Percentiles rank a stretch among this genome's conserved stretches.
These are phyloP conservation scores for Neurospora sp. DNA, from an alignment of 495 filamentous ascomycete genomes.

Conservation along the genomic window DNA sequence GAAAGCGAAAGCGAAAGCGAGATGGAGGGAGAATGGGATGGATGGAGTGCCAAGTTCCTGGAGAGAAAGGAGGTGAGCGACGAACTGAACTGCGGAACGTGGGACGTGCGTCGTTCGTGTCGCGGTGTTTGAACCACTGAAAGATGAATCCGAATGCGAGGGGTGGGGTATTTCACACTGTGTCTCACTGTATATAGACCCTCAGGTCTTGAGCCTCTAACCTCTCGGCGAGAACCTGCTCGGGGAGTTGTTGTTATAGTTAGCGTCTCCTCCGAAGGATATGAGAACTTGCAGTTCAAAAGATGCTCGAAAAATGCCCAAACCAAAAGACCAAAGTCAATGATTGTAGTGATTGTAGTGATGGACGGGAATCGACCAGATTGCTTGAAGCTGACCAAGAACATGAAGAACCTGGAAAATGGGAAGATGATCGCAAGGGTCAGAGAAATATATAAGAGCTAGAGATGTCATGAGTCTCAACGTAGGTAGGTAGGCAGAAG, in stretches of 20 bases:
- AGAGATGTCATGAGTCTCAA: not conserved
- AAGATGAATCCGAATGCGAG: not conserved
- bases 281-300: not conserved
- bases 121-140: not conserved
- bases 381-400: not conserved
- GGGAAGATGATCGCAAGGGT: not conserved
- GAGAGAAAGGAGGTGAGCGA: not conserved
- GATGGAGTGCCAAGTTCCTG: not conserved
- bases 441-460: not conserved
- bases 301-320: not conserved
- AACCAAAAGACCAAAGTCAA: not conserved
- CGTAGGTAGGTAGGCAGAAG: not conserved
- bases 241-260: not conserved
- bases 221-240: not conserved
- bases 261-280: not conserved
- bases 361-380: not conserved
- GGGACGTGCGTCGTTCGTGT: not conserved
- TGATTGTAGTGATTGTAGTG: not conserved
- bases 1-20: constrained; percentile 2
- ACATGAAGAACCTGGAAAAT: not conserved
- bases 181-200: not conserved
- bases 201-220: not conserved
- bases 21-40: not conserved
- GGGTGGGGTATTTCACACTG: not conserved
- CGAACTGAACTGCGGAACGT: not conserved